These are phyloP conservation scores for Posidonia australis DNA, from an alignment of 106 monocot genomes.

Conservation along the genomic window DNA sequence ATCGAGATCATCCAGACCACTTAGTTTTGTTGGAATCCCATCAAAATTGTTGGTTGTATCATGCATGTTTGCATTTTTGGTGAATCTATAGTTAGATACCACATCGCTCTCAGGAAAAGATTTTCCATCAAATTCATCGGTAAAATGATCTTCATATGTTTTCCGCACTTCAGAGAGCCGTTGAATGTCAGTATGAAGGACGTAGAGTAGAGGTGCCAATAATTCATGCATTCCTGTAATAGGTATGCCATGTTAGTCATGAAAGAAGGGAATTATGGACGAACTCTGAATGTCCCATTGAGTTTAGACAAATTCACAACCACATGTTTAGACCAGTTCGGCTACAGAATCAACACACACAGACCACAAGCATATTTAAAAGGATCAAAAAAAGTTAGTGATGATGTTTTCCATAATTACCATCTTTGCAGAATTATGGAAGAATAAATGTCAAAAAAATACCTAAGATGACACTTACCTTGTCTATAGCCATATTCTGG, in stretches of 20 bases:
- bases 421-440: background rate
- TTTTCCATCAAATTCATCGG: slow-evolving; percentile 46
- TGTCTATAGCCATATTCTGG: slow-evolving; percentile 73
- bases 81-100: slow-evolving; percentile 17
- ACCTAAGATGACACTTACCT: slow-evolving; percentile 24
- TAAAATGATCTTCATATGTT: slow-evolving; percentile 40
- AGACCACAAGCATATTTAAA: too few relatives aligned
- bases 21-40: slow-evolving; percentile 12
- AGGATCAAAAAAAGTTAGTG: background rate
- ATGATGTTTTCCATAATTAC: background rate
- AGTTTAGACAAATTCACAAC: too few relatives aligned
- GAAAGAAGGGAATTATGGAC: background rate
- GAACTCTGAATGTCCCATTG: too few relatives aligned
- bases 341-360: too few relatives aligned
- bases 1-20: slow-evolving; percentile 48
- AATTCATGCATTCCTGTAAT: slow-evolving; percentile 70
- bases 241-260: background rate
- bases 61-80: slow-evolving; percentile 8
- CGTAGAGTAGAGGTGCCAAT: slow-evolving; percentile 64
- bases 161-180: slow-evolving; percentile 32
- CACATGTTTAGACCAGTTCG: too few relatives aligned
- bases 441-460: background rate
- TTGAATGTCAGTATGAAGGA: slow-evolving; percentile 51
- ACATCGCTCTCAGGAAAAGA: slow-evolving; percentile 24
- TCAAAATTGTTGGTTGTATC: background rate